These are phyloP conservation scores for Hibiscus tridactylites DNA, from an alignment of 345 rosid species.

Conservation along the genomic window DNA sequence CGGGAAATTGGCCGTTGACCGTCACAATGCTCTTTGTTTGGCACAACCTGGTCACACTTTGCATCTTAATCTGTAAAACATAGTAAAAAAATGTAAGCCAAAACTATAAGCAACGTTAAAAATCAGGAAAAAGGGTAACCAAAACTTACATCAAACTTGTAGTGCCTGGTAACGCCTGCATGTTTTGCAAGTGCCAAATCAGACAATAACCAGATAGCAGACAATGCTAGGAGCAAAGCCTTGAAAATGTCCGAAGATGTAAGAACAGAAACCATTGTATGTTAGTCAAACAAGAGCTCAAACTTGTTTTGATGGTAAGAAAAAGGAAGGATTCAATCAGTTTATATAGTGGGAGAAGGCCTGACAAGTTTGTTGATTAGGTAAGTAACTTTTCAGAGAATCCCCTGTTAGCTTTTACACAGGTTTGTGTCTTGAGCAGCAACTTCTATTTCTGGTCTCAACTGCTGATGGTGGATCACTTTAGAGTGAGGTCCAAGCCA, in stretches of 20 bases:
- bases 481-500: slow-evolving; percentile 12
- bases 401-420: neutral
- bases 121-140: neutral
- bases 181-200: slow-evolving; percentile 9
- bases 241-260: neutral
- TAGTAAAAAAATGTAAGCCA: neutral
- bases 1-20: slow-evolving; percentile 68
- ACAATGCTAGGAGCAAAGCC: neutral
- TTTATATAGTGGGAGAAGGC: slow-evolving; percentile 7
- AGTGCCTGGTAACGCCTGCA: slow-evolving; percentile 32
- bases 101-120: neutral
- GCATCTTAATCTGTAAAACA: slow-evolving; percentile 28
- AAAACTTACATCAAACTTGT: slow-evolving; percentile 30
- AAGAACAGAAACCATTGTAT: neutral
- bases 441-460: neutral
- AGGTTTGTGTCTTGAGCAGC: neutral
- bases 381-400: neutral
- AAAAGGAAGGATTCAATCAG: neutral
- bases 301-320: slow-evolving; percentile 3
- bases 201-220: neutral
- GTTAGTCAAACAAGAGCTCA: neutral
- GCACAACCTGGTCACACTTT: slow-evolving; percentile 37
- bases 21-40: slow-evolving; percentile 53
- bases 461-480: slow-evolving; percentile 6
- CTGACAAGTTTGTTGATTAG: slow-evolving; percentile 7